Conservation (phyloP, 352 stramenopile species). For the Phytophthora sp. region DNA sequence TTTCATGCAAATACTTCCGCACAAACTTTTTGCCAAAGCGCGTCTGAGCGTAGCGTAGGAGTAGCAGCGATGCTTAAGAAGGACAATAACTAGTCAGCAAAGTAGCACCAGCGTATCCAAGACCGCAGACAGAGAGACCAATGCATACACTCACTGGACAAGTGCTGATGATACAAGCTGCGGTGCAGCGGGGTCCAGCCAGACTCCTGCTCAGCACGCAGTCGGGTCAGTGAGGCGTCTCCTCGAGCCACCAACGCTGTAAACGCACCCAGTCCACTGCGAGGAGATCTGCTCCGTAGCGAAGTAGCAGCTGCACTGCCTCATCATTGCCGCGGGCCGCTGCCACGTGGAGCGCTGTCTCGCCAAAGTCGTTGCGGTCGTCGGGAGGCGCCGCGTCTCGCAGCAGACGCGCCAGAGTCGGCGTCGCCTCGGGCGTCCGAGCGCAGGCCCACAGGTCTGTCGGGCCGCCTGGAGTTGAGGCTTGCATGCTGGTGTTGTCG, state of each 20-base stretch:
- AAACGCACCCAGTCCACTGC: conserved; percentile 65
- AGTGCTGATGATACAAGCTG: conserved; percentile 67
- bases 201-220: conserved; percentile 61
- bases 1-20: conserved; percentile 58
- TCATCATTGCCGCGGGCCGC: conserved; percentile 59
- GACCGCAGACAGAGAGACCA: background rate
- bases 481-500: conserved; percentile 12
- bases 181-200: conserved; percentile 83
- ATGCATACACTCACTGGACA: conserved; percentile 62
- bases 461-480: conserved; percentile 1
- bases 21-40: conserved; percentile 57
- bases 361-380: conserved; percentile 68
- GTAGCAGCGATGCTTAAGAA: conserved; percentile 60
- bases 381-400: conserved; percentile 44
- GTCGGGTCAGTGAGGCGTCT: conserved; percentile 11
- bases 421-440: conserved; percentile 5
- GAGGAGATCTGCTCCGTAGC: conserved; percentile 55
- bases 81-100: conserved; percentile 16
- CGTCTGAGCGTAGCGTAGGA: conserved; percentile 66
- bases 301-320: conserved; percentile 60
- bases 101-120: background rate
- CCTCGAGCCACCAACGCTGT: background rate
- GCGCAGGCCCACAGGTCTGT: conserved; percentile 37
- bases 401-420: conserved; percentile 27
- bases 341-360: conserved; percentile 80